Conservation (phyloP, 331 rosid genomes). For the Prunus yedoensis region DNA sequence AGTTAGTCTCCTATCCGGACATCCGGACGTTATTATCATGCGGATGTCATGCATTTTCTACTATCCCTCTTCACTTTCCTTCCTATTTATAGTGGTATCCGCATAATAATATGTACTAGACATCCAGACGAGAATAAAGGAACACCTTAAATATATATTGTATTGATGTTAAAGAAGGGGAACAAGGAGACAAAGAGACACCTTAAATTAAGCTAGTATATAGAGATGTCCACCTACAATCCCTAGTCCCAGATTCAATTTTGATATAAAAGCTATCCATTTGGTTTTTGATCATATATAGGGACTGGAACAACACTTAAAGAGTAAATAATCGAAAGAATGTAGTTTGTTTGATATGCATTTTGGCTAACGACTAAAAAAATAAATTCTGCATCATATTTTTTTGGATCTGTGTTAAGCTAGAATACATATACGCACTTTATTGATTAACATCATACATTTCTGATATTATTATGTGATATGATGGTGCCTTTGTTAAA, state of each 20-base stretch:
- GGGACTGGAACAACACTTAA: neutral
- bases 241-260: neutral
- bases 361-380: neutral
- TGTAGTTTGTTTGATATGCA: neutral
- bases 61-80: fast-evolving
- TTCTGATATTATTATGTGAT: no score
- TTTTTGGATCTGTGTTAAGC: no score
- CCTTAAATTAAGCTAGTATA: neutral
- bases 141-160: neutral
- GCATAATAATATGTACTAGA: no score
- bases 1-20: fast-evolving
- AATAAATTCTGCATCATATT: neutral
- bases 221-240: neutral
- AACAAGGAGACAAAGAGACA: neutral
- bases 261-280: neutral
- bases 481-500: no score
- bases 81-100: fast-evolving
- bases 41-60: no score
- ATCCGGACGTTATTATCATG: fast-evolving
- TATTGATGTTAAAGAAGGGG: neutral
- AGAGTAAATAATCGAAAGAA: neutral
- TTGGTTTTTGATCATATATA: neutral
- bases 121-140: no score
- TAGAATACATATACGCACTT: no score
- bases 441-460: no score